Conservation (phyloP, 345 rosid species). For the Aquilaria yunnanensis region DNA sequence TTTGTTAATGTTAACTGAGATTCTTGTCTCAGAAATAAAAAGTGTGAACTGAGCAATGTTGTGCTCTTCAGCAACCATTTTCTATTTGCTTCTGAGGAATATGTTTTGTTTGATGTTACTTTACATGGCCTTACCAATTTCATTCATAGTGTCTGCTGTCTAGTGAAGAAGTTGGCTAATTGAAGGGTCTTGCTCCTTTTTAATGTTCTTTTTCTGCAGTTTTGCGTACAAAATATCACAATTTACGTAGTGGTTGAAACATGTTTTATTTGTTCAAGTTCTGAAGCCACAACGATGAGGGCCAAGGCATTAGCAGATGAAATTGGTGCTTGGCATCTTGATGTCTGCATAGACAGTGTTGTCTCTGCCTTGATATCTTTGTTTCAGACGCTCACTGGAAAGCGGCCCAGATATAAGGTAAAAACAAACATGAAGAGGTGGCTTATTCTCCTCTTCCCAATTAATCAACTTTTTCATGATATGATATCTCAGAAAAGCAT, state of each 20-base stretch:
- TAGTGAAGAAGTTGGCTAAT: neutral
- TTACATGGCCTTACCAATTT: too few relatives aligned
- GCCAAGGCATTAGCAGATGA: conserved; percentile 83
- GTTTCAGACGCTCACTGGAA: conserved; percentile 84
- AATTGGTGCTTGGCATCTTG: conserved; percentile 96
- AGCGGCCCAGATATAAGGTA: conserved; percentile 78
- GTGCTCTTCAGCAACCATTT: too few relatives aligned
- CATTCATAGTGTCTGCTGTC: too few relatives aligned
- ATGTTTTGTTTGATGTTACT: too few relatives aligned
- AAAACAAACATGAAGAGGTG: neutral
- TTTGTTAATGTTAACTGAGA: too few relatives aligned
- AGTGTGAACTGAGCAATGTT: too few relatives aligned
- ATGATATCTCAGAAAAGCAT: neutral
- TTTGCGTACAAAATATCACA: neutral
- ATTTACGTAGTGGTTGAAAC: neutral
- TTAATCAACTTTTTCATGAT: neutral
- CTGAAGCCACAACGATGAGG: conserved; percentile 55
- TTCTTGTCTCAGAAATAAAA: too few relatives aligned
- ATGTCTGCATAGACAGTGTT: conserved; percentile 72
- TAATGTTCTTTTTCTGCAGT: conserved; percentile 6
- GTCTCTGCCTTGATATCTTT: conserved; percentile 71
- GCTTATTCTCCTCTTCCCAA: neutral
- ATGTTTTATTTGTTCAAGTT: conserved; percentile 39
- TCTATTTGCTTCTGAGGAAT: too few relatives aligned
- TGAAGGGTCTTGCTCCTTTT: conserved; percentile 1